phyloP scores from a whole-genome alignment of 2,329 filamentous ascomycete species.

The Sarocladium kiliense region DNA sequence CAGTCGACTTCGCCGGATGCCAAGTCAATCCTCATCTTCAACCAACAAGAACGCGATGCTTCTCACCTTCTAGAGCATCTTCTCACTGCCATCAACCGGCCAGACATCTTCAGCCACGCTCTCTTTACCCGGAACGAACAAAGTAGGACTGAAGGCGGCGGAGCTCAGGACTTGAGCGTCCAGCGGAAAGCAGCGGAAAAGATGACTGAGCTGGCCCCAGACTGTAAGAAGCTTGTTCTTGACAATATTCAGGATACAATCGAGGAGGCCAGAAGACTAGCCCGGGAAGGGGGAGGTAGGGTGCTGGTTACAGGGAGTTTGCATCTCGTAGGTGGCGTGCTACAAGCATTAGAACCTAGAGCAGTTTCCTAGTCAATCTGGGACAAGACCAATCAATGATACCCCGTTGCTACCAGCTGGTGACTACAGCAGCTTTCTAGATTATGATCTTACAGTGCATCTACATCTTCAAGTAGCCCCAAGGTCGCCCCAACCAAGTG shows the following conservation, averaged over 20 bases:
- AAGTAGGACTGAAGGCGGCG: constrained; percentile 15
- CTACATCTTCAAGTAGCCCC: constrained; percentile 41
- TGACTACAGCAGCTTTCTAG: constrained; percentile 2
- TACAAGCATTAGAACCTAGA: constrained; percentile 62
- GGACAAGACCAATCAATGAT: too few species aligned
- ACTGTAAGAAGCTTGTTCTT: constrained; percentile 40
- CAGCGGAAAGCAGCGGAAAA: constrained; percentile 61
- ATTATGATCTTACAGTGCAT: constrained; percentile 30
- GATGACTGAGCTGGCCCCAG: constrained; percentile 53
- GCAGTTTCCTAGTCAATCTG: constrained; percentile 24
- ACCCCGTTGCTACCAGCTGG: too few species aligned
- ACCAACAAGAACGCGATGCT: constrained; percentile 84
- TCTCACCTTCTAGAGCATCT: constrained; percentile 58
- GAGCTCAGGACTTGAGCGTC: constrained; percentile 48
- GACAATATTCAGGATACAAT: constrained; percentile 72
- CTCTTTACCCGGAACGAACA: constrained; percentile 75
- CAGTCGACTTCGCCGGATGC: constrained; percentile 30
- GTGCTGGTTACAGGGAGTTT: constrained; percentile 78
- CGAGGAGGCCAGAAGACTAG: constrained; percentile 42
- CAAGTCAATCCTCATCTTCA: constrained; percentile 68
- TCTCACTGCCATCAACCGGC: constrained; percentile 43
- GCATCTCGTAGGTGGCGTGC: constrained; percentile 74
- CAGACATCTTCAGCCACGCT: constrained; percentile 59
- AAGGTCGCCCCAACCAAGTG: constrained; percentile 56
- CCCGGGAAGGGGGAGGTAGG: constrained; percentile 34